Base-by-base conservation (phyloP, 805 yeast species). In the Wickerhamomyces tratensis region DNA sequence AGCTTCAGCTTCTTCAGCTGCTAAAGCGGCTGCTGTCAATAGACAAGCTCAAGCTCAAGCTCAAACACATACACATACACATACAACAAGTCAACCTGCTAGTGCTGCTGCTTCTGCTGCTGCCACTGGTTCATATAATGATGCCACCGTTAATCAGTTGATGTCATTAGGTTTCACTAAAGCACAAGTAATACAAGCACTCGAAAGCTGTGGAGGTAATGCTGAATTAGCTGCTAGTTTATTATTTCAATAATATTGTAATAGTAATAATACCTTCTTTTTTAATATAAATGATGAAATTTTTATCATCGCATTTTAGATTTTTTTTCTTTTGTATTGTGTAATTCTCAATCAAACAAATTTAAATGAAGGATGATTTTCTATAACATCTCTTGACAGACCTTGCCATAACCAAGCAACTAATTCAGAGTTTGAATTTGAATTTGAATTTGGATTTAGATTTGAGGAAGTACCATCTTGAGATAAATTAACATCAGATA, bases 181-280 rank as follows among this genome's bases (percentile, higher is more conserved):
- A 49, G 57, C 62, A 2, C 80, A 84, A 49, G 93, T 82, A 0
- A 60, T 79, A 3, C 53, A 61, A 4, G 96, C 96, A 0, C 64
- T 91, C 41, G 64, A 68, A 27, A 72, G 68, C 45, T 74, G 94
- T 2, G 68, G 72, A 27, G 96, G 96, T 8, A 84, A 89, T 54
- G 76, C 83, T 0, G 97, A 91, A 41, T 49, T 79, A 47, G 98
- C 98, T 0, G 97, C 96, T 1, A 77, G 94, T 1, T 53, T 84
- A 39, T 64, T 88, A 39, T 87, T 86, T 46, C 61, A 61, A 35
- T 61, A 43, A 44, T 25, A n/a, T 27, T 27, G 30, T 27, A 27
- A 27, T 4, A 27, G 30, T 27, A 27, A 10, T 27, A 27, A 10
- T 27, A 27, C 10, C 30, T 27, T 20, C 20, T 20, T 20, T 20